These are phyloP conservation scores for Vitis amurensis DNA, from an alignment of 164 flowering plant species.

Conservation along the genomic window DNA sequence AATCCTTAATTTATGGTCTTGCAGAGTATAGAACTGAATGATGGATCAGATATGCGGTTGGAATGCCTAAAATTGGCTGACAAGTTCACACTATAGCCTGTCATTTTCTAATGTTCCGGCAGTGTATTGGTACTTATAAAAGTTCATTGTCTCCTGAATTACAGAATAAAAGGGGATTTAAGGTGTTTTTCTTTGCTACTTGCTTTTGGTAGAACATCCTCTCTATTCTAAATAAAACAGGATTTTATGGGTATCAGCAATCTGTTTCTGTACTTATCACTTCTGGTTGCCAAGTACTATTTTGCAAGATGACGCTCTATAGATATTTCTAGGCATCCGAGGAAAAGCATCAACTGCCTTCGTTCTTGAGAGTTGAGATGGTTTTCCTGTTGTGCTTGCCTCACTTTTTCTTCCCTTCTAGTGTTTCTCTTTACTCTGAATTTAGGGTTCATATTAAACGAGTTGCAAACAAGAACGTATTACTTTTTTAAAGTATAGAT, in stretches of 20 bases:
- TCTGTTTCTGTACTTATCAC: not conserved
- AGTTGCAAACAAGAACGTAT: too few species aligned
- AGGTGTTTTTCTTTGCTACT: conserved; percentile 3
- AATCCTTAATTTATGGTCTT: conserved; percentile 28
- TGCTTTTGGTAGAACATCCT: not conserved
- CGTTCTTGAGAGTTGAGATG: too few species aligned
- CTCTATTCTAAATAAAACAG: conserved; percentile 10
- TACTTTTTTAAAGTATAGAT: too few species aligned
- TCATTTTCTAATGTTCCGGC: not conserved
- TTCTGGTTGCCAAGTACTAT: too few species aligned
- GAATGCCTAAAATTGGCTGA: not conserved
- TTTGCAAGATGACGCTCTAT: too few species aligned
- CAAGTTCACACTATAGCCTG: not conserved
- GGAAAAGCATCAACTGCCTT: too few species aligned
- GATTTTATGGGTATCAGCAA: not conserved
- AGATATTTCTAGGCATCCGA: too few species aligned
- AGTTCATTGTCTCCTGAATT: not conserved
- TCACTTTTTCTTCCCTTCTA: too few species aligned
- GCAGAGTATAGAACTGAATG: conserved; percentile 12
- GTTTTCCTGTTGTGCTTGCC: too few species aligned
- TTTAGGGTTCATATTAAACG: too few species aligned
- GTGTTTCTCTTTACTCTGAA: too few species aligned
- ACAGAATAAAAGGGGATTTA: conserved; percentile 26
- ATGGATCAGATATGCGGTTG: conserved; percentile 5
- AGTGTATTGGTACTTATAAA: not conserved